Conservation (phyloP, 75 land plant species). For the Ceratopteris richardii region DNA sequence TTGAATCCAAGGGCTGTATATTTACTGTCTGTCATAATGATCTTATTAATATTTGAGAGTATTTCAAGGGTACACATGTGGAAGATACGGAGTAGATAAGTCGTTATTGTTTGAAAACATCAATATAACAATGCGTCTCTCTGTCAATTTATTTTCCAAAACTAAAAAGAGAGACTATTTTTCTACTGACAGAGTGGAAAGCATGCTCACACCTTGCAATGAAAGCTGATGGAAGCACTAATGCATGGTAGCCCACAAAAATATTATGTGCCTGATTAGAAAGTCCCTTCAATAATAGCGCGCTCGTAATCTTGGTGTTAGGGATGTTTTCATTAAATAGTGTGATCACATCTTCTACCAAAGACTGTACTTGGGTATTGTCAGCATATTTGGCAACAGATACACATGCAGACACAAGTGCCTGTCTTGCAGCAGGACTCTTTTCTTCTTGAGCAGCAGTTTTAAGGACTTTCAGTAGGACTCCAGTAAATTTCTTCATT, state of each 20-base stretch:
- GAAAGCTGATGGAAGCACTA: slow-evolving; percentile 66
- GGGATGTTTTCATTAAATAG: slow-evolving; percentile 54
- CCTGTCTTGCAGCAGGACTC: slow-evolving; percentile 67
- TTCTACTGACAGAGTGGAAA: no score
- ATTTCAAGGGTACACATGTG: no score
- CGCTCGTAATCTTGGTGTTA: slow-evolving; percentile 69
- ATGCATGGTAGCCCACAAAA: slow-evolving; percentile 59
- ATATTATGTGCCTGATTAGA: slow-evolving; percentile 57
- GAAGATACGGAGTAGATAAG: no score
- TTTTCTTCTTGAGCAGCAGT: slow-evolving; percentile 68
- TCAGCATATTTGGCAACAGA: slow-evolving; percentile 52
- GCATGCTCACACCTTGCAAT: slow-evolving; percentile 45
- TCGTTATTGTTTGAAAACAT: no score
- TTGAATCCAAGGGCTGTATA: no score
- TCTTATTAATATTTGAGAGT: no score
- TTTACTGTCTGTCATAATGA: no score
- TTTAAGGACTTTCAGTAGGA: slow-evolving; percentile 55
- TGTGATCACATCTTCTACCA: slow-evolving; percentile 60
- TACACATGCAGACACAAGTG: slow-evolving; percentile 88
- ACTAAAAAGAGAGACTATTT: no score
- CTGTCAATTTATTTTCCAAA: no score
- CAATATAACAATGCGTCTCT: no score
- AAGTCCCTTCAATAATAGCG: slow-evolving; percentile 56
- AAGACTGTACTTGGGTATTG: slow-evolving; percentile 49
- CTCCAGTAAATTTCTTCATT: slow-evolving; percentile 54